Evolutionary conservation across 768 basidiomycete genomes (phyloP), one percentile per base, ranked within the genome.

Genomic region (Boletus vinaceobasis): DNA sequence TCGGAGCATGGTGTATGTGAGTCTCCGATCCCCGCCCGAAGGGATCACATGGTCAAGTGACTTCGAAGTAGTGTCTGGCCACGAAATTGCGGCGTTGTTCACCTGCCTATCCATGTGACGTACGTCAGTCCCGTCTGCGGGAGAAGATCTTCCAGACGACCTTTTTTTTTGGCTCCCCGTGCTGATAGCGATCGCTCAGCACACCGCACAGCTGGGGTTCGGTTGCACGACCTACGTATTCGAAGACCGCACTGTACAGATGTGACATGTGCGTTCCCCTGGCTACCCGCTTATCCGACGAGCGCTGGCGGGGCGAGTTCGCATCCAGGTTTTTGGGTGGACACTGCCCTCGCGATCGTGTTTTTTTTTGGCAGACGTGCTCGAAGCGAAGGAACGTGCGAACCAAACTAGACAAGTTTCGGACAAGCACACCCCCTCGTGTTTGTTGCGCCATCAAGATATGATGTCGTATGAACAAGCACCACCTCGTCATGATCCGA

Each of bases 141-240:
- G 27, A 38, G 36, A 47, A 29, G 54, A 37, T 58, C 43, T n/a
- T 44, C 27, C 23, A 15, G 37, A 40, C 39, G 37, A 40, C 46
- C 3, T 36, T 48, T 33, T 42, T 33, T 23, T 21, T 40, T 27
- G 17, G 13, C 29, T 26, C 26, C 21, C 48, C 50, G 43, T 43
- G 14, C 13, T 52, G 53, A 50, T 54, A 50, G 50, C 48, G 43
- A 46, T 51, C 58, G 33, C 23, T 36, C 9, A 14, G 14, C 8
- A 31, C 38, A 35, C 23, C 38, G 38, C 46, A 49, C 36, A 35
- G 15, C n/a, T n/a, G n/a, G 21, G 33, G 23, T 27, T n/a, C 14
- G 21, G 8, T n/a, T 48, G 46, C 10, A 33, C 11, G 17, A 31
- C 1, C 37, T 38, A 62, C 64, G 58, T 65, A 65, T 66, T 57